A percentile compares a stretch with the other conserved stretches of the same genome.
These are phyloP conservation scores for Globisporangium cylindrosporum DNA, from an alignment of 352 stramenopile species.

Conservation along the genomic window DNA sequence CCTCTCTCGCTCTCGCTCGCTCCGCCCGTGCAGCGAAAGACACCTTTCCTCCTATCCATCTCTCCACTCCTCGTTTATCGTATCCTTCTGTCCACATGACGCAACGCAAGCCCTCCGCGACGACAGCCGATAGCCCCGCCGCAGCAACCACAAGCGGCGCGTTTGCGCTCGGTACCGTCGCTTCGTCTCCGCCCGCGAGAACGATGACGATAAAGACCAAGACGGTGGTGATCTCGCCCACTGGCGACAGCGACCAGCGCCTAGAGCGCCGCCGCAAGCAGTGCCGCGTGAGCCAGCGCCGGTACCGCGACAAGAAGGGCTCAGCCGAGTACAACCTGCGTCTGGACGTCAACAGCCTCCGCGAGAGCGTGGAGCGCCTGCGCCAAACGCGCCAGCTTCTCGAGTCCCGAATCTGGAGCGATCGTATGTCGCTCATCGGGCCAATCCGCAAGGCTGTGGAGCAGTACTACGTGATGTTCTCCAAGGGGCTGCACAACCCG, in stretches of 20 bases:
- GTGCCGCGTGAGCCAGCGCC: conserved; percentile 63
- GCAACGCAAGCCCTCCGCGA: not conserved
- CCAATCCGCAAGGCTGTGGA: conserved; percentile 48
- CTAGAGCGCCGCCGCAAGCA: conserved; percentile 48
- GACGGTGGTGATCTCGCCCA: conserved; percentile 4
- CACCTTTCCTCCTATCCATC: not conserved
- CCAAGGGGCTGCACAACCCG: conserved; percentile 49
- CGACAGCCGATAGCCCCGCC: not conserved
- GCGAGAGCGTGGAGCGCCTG: conserved; percentile 54
- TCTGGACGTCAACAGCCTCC: conserved; percentile 61
- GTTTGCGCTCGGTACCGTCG: not conserved
- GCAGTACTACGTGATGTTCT: conserved; percentile 69
- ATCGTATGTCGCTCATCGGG: conserved; percentile 27
- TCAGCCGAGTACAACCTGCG: conserved; percentile 66
- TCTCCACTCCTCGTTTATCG: not conserved
- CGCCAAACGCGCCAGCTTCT: conserved; percentile 38
- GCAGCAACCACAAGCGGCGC: not conserved
- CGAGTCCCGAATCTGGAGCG: conserved; percentile 42
- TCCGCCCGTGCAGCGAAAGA: conserved; percentile 10
- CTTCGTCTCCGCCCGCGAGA: not conserved
- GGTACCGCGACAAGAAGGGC: conserved; percentile 66
- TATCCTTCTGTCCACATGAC: not conserved
- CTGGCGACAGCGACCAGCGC: conserved; percentile 19
- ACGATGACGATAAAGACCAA: not conserved
- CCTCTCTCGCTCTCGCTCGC: not conserved